These are phyloP conservation scores for Leptosphaerulina australis DNA, from an alignment of 2,329 filamentous ascomycete genomes.

Conservation along the genomic window DNA sequence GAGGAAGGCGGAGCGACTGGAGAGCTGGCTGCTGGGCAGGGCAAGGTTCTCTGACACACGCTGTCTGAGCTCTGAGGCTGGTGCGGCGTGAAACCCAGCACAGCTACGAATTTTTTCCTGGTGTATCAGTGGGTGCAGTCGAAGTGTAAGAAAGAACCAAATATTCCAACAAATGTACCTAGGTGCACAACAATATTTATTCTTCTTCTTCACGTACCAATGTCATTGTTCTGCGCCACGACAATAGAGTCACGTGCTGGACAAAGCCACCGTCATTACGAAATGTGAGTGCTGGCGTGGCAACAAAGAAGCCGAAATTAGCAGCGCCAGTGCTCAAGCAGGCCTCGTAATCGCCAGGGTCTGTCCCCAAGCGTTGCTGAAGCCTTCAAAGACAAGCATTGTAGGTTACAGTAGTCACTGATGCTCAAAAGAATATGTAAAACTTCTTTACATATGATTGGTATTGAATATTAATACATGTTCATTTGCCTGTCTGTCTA, in stretches of 20 bases:
- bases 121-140: constrained; percentile 5
- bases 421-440: neutral
- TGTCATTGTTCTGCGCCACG: constrained; percentile 15
- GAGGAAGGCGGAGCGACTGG: constrained; percentile 26
- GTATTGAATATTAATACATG: neutral
- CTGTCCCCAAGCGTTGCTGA: constrained; percentile 14
- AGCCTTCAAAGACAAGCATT: constrained; percentile 8
- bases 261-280: constrained; percentile 19
- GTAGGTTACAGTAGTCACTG: constrained; percentile 1
- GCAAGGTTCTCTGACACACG: constrained; percentile 26
- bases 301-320: constrained; percentile 23
- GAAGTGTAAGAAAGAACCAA: neutral
- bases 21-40: constrained; percentile 19
- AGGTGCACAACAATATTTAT: constrained; percentile 5
- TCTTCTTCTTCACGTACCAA: neutral
- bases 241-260: constrained; percentile 16
- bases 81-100: constrained; percentile 32
- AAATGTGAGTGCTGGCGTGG: constrained; percentile 21
- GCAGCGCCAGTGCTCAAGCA: constrained; percentile 17
- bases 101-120: constrained; percentile 20
- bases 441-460: neutral
- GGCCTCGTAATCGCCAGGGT: constrained; percentile 26
- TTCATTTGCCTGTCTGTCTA: neutral
- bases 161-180: neutral
- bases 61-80: constrained; percentile 44